A percentile compares a stretch with the other conserved stretches of the same genome.
These are phyloP conservation scores for Novymonas esmeraldas DNA, from an alignment of 208 protist genomes.

Conservation along the genomic window DNA sequence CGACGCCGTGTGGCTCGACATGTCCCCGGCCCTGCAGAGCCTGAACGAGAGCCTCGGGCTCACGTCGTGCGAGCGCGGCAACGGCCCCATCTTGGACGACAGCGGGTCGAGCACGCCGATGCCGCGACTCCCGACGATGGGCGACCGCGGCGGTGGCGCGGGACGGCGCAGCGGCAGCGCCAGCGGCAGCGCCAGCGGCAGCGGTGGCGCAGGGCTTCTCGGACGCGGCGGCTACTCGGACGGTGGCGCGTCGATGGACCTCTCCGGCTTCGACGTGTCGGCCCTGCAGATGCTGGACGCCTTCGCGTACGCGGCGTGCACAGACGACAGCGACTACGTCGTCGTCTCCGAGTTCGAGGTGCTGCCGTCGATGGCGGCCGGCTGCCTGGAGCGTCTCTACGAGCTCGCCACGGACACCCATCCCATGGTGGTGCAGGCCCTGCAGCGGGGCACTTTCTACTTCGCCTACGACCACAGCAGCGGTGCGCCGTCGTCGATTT, in stretches of 20 bases:
- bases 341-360: conserved; percentile 83
- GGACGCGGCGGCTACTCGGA: not conserved
- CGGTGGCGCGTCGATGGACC: conserved; percentile 3
- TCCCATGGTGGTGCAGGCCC: conserved; percentile 54
- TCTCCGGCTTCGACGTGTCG: conserved; percentile 16
- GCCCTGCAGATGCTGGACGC: conserved; percentile 78
- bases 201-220: not conserved
- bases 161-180: not conserved
- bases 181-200: not conserved
- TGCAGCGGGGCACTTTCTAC: conserved; percentile 47
- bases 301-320: conserved; percentile 62
- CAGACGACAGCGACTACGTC: conserved; percentile 59
- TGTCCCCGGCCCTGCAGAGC: conserved; percentile 62
- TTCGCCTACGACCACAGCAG: conserved; percentile 17
- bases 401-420: conserved; percentile 75
- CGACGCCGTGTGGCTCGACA: conserved; percentile 47
- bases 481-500: not conserved
- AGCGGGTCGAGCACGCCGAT: not conserved
- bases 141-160: not conserved
- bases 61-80: conserved; percentile 55
- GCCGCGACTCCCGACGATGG: conserved; percentile 1
- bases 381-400: conserved; percentile 71
- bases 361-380: conserved; percentile 68
- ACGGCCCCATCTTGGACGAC: conserved; percentile 23
- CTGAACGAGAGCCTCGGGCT: conserved; percentile 83